Evolutionary conservation across 768 basidiomycete species (phyloP).

Genomic region (Trametes gibbosa): DNA sequence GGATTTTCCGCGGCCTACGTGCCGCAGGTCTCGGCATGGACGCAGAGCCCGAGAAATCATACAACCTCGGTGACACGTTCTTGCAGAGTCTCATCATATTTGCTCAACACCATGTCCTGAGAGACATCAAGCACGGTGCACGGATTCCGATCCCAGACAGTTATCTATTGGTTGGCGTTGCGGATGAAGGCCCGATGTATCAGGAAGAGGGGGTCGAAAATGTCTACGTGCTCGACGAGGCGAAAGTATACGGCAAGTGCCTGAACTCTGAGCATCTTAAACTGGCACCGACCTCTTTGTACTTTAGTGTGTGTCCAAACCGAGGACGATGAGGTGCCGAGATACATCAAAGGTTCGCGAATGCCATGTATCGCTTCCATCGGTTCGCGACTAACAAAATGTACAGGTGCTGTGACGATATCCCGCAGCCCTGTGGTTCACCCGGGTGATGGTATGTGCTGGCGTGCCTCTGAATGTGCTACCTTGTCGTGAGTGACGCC

Average conservation of each 20-base stretch:
- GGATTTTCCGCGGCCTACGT: slow-evolving; percentile 49
- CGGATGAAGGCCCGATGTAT: slow-evolving; percentile 78
- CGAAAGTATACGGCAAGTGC: slow-evolving; percentile 64
- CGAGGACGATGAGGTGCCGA: slow-evolving; percentile 46
- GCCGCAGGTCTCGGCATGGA: slow-evolving; percentile 26
- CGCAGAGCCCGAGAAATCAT: slow-evolving; percentile 3
- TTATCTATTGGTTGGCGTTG: slow-evolving; percentile 73
- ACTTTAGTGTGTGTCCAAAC: slow-evolving; percentile 55
- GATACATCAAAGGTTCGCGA: slow-evolving; percentile 58
- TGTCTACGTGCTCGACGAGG: slow-evolving; percentile 51
- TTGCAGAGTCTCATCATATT: slow-evolving; percentile 33
- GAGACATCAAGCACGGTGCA: slow-evolving; percentile 74
- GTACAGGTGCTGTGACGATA: slow-evolving; percentile 34
- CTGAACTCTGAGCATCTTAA: neutral
- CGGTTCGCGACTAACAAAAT: neutral
- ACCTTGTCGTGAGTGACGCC: neutral
- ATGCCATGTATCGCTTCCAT: slow-evolving; percentile 18
- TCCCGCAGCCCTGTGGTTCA: slow-evolving; percentile 74
- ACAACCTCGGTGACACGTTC: slow-evolving; percentile 22
- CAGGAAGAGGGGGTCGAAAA: slow-evolving; percentile 44
- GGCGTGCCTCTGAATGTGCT: neutral
- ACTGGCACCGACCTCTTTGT: neutral
- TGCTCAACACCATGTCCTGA: slow-evolving; percentile 60
- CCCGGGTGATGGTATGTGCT: slow-evolving; percentile 62
- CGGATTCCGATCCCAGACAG: slow-evolving; percentile 69